phyloP scores from a whole-genome alignment of 2,329 filamentous ascomycete species.

The Sphaerulina musiva region DNA sequence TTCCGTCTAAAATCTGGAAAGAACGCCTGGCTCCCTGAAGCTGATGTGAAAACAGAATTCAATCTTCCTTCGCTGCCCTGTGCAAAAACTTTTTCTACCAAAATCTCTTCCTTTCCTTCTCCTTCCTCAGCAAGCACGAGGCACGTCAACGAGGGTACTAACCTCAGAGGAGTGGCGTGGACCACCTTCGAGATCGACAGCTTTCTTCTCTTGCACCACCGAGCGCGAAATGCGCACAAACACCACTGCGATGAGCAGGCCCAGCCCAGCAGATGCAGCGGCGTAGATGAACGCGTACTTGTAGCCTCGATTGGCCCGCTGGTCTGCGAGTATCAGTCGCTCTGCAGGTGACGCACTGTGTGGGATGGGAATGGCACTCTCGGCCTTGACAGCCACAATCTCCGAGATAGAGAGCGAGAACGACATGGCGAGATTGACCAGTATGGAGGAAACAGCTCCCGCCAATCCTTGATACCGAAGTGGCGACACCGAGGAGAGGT shows the following conservation, averaged over 20 bases:
- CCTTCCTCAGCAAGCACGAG: neutral
- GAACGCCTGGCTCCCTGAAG: constrained; percentile 2
- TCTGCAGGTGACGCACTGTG: constrained; percentile 4
- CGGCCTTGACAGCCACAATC: constrained; percentile 26
- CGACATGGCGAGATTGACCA: constrained; percentile 35
- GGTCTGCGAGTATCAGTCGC: constrained; percentile 9
- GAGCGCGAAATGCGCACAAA: constrained; percentile 28
- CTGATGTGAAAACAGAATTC: neutral
- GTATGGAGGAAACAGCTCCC: constrained; percentile 33
- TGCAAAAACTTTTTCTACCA: neutral
- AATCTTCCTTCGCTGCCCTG: neutral
- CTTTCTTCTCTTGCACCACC: constrained; percentile 18
- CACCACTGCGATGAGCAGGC: constrained; percentile 25
- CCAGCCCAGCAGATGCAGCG: constrained; percentile 27
- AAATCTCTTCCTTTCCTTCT: neutral
- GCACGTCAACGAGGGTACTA: constrained; percentile 6
- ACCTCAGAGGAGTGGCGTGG: constrained; percentile 11
- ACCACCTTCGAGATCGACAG: constrained; percentile 20
- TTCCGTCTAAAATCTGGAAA: neutral
- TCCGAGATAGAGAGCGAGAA: constrained; percentile 33
- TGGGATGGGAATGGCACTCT: constrained; percentile 9
- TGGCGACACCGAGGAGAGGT: constrained; percentile 30
- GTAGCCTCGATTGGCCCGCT: constrained; percentile 14
- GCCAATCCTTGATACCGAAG: constrained; percentile 32
- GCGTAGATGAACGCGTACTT: constrained; percentile 30